phyloP scores from a whole-genome alignment of 495 filamentous ascomycete genomes.

The Aspergillus ostianus region DNA sequence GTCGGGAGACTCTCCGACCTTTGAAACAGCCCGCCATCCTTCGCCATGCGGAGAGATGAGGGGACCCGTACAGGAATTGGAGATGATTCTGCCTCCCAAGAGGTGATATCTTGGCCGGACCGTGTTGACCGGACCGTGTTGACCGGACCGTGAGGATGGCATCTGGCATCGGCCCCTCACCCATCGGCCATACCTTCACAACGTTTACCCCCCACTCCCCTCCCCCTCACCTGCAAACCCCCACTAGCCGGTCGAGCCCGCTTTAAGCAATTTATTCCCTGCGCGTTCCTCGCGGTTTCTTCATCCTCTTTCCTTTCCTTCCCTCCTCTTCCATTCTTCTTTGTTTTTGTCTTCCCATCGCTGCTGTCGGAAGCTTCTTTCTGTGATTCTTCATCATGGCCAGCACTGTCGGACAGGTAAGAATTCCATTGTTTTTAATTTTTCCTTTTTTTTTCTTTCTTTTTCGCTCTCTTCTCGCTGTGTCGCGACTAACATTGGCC shows the following conservation, averaged over 20 bases:
- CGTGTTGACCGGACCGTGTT: not conserved
- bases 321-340: slow-evolving; percentile 1
- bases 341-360: not conserved
- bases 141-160: no score
- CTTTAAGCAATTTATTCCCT: slow-evolving; percentile 2
- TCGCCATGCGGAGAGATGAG: not conserved
- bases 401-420: slow-evolving; percentile 58
- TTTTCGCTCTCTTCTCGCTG: not conserved
- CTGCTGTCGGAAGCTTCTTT: not conserved
- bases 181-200: no score
- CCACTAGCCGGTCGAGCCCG: not conserved
- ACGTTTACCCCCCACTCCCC: not conserved
- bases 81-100: not conserved
- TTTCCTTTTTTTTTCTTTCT: not conserved
- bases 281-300: not conserved
- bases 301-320: not conserved
- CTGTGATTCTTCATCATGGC: slow-evolving; percentile 31
- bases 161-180: no score
- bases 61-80: not conserved
- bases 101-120: not conserved
- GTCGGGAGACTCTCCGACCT: no score
- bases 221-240: not conserved
- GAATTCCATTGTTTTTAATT: slow-evolving; percentile 7
- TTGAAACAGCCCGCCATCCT: no score
- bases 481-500: slow-evolving; percentile 11